These are phyloP conservation scores for Xanthoconium separans DNA, from an alignment of 1,284 basidiomycete genomes.

Conservation along the genomic window DNA sequence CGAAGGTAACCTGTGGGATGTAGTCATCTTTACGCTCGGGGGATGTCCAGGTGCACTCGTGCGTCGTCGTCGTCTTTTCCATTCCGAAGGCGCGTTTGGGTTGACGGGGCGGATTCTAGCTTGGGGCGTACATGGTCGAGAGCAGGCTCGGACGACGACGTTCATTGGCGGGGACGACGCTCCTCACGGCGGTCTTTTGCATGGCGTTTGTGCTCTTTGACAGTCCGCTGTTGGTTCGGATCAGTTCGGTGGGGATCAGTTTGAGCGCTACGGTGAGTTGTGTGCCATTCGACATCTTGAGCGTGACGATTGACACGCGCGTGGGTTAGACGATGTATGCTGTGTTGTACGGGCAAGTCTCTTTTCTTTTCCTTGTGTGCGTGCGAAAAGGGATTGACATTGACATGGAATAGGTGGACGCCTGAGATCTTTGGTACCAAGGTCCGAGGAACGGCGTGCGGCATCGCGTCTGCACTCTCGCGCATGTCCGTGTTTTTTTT, in stretches of 20 bases:
- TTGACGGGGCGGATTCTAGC: constrained; percentile 39
- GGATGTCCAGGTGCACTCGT: constrained; percentile 88
- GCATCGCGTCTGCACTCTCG: constrained; percentile 87
- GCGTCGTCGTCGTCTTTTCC: constrained; percentile 23
- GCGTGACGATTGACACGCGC: not conserved
- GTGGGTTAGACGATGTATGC: constrained; percentile 79
- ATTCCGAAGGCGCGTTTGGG: constrained; percentile 7
- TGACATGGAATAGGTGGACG: constrained; percentile 62
- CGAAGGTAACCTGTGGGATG: constrained; percentile 74
- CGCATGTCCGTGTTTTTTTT: constrained; percentile 59
- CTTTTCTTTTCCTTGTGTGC: not conserved
- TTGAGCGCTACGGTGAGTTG: constrained; percentile 72
- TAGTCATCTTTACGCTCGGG: constrained; percentile 79
- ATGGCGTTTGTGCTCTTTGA: constrained; percentile 69
- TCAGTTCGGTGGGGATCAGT: constrained; percentile 79
- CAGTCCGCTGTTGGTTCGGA: constrained; percentile 63
- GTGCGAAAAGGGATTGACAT: not conserved
- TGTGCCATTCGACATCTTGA: not conserved
- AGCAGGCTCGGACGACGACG: constrained; percentile 71
- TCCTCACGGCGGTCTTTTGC: constrained; percentile 81
- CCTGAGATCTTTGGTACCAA: constrained; percentile 87
- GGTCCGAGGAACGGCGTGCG: constrained; percentile 89
- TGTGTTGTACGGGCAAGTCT: constrained; percentile 73
- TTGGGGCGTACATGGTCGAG: constrained; percentile 91
- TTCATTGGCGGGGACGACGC: constrained; percentile 80